Base-by-base conservation (phyloP, 2,329 filamentous ascomycete species). In the Hysterium pulicare region DNA sequence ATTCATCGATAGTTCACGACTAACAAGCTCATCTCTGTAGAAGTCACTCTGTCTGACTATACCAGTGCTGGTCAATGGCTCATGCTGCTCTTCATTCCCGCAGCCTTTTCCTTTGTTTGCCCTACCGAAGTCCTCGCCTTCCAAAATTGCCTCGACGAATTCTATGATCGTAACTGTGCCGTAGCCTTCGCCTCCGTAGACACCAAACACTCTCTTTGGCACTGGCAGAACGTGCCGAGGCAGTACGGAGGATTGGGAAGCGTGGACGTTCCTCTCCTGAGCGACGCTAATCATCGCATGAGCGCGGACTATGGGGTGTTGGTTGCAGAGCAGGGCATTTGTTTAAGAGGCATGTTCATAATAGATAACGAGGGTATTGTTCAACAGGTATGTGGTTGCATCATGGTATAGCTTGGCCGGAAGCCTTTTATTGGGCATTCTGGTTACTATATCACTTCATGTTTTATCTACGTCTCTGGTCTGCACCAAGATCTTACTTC, bases 71-170 rank as follows among this genome's bases (percentile, higher is more conserved):
- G 31, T 28, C 23, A 47, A n/a, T 61, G 59, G 57, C 48, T 61
- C n/a, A 53, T 62, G 8, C 38, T 64, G 4, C 42, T 62, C 8
- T 64, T 62, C 41, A 61, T 61, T 6, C 58, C 60, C 5, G 55
- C 55, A 3, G 59, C 60, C 6, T 64, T 62, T 38, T 56, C 51
- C 23, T 64, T 59, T 34, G 57, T 64, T 3, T 64, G 60, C 22
- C 59, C 57, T 1, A 61, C 55, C 10, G 59, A 61, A 42, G 54
- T 62, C 8, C 51, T 61, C 13, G 57, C 57, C 2, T 63, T 61
- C 38, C 52, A 63, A 22, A 58, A 56, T 20, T 57, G 53, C 33
- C 44, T 55, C 2, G 53, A 59, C 13, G 56, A 61, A 24, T 62
- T 62, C 37, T 50, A 45, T 11, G 53, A 60, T 30, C 49, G 55